Evolutionary conservation across 169 alveolate species (phyloP).

Genomic region (Cryptosporidium ryanae): DNA sequence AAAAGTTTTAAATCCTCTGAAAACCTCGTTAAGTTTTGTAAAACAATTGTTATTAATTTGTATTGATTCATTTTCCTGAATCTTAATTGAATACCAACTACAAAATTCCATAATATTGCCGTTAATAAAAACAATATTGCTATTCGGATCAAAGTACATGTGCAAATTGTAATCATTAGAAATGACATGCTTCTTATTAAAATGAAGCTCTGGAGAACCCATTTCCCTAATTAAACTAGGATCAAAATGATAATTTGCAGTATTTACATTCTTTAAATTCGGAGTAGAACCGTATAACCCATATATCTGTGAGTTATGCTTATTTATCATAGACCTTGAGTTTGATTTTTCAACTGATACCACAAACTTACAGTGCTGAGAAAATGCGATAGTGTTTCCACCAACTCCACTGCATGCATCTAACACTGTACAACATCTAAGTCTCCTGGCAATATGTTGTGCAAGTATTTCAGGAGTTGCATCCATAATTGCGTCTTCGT

Average conservation of each 20-base stretch:
- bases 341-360: constrained; percentile 74
- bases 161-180: not conserved
- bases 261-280: not conserved
- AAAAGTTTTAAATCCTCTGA: constrained; percentile 11
- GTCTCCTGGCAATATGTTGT: constrained; percentile 70
- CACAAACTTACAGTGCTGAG: constrained; percentile 72
- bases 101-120: constrained; percentile 65
- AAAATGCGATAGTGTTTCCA: constrained; percentile 74
- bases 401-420: constrained; percentile 80
- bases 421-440: constrained; percentile 65
- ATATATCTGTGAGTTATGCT: constrained; percentile 73
- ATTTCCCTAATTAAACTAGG: constrained; percentile 6
- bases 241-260: not conserved
- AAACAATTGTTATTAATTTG: not conserved
- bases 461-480: constrained; percentile 72
- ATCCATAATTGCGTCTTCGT: constrained; percentile 54
- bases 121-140: constrained; percentile 53
- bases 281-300: constrained; percentile 17
- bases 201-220: constrained; percentile 38
- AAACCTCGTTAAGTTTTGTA: not conserved
- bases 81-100: constrained; percentile 10
- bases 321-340: constrained; percentile 32
- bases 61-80: not conserved
- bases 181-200: not conserved
- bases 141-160: constrained; percentile 46